Conservation (phyloP, 1,139 yeast species). For the Hemisphaericaspora subhashii region DNA sequence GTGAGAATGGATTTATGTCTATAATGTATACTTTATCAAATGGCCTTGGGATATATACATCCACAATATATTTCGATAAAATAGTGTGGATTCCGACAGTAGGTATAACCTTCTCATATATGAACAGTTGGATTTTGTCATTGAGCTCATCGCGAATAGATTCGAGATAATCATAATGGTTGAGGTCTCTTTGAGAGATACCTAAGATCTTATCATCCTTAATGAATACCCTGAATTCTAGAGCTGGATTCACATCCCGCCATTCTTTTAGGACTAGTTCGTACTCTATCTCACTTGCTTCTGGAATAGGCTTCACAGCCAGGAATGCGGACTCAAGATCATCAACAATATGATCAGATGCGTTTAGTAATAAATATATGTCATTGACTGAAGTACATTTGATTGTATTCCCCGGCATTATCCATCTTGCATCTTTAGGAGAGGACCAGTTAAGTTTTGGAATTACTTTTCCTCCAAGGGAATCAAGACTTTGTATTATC, state of each 20-base stretch:
- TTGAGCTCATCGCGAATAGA: conserved; percentile 46
- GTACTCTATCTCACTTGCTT: conserved; percentile 24
- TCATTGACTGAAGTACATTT: conserved; percentile 72
- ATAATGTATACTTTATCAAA: conserved; percentile 62
- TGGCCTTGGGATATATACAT: conserved; percentile 80
- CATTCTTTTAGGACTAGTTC: conserved; percentile 81
- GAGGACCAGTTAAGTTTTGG: conserved; percentile 97
- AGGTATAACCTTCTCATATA: conserved; percentile 43
- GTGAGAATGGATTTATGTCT: conserved; percentile 83
- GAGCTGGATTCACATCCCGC: conserved; percentile 79
- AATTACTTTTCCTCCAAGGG: conserved; percentile 59
- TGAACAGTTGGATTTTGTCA: conserved; percentile 54
- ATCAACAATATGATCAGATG: conserved; percentile 84
- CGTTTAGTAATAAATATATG: conserved; percentile 73
- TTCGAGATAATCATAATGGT: conserved; percentile 70
- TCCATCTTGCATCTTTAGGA: conserved; percentile 95
- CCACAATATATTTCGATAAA: conserved; percentile 55
- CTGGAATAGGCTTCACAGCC: conserved; percentile 19
- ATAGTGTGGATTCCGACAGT: conserved; percentile 37
- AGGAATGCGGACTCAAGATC: conserved; percentile 77
- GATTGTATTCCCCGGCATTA: conserved; percentile 72
- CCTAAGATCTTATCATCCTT: conserved; percentile 63
- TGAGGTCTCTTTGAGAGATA: conserved; percentile 81
- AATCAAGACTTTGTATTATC: conserved; percentile 39
- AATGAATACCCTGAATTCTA: conserved; percentile 87